Base-by-base conservation (phyloP, 2,329 filamentous ascomycete species). In the Elsinoe batatas region DNA sequence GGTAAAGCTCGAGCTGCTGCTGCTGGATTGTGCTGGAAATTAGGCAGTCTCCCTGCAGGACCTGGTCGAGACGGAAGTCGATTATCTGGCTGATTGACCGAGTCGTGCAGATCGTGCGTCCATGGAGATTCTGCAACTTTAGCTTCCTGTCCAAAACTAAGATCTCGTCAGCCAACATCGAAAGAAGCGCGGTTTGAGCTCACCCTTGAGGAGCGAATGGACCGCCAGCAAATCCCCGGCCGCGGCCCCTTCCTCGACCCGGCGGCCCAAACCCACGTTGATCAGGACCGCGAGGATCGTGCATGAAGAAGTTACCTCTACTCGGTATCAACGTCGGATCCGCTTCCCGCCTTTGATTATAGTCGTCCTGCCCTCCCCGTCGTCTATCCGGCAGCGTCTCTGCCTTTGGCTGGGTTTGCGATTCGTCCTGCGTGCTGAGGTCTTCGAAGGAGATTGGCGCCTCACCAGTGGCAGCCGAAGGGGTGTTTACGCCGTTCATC, bases 301-400 rank as follows among this genome's bases (percentile, higher is more conserved):
- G 91, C 82, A 97, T 90, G 74, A 96, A 97, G 76, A 97, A 97
- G 59, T 88, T 85, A 58, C 93, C 93, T 61, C 91, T 79, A 66
- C 94, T 96, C 54, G 93, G 91, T 56, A 96, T 91, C 72, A 95
- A 95, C 10, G 91, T 84, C 35, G 91, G 91, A 69, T 95, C 89
- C 63, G 88, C 84, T 67, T 95, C 89, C 63, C 88, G 81, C 69
- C 88, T 88, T 72, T 86, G 88, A 72, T 85, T 84, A 73, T 95
- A 94, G 66, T 95, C 88, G 61, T 95, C 90, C 65, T 95, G 88
- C 66, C 96, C 91, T 62, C 87, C 83, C 61, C 87, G 83, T 69
- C 87, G 84, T 61, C 82, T 79, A 60, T 93, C 87, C 54, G 80
- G 79, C 57, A 81, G 74, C 33, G 79, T 77, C 64, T 84, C 82